Percentiles rank a stretch among this genome's conserved stretches.
Evolutionary conservation across 768 basidiomycete species (phyloP).

Genomic region (Suillus sp.): DNA sequence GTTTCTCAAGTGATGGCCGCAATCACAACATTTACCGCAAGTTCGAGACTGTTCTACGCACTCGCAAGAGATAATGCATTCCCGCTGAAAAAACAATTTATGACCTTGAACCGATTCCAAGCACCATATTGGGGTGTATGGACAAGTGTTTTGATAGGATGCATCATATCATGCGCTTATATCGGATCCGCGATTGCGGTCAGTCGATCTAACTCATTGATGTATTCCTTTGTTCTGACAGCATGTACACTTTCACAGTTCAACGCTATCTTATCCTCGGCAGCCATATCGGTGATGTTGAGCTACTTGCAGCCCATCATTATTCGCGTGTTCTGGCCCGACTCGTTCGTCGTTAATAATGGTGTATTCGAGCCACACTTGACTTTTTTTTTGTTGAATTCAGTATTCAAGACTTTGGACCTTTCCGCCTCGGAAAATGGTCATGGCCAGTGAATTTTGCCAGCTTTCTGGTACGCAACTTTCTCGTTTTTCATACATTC

Average conservation of each 20-base stretch:
- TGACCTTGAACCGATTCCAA: constrained; percentile 53
- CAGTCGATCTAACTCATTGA: constrained; percentile 21
- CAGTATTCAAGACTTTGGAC: constrained; percentile 50
- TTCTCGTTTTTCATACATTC: not conserved
- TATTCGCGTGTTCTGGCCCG: constrained; percentile 59
- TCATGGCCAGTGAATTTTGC: constrained; percentile 55
- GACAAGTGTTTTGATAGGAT: constrained; percentile 54
- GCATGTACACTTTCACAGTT: constrained; percentile 35
- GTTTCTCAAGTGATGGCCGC: constrained; percentile 57
- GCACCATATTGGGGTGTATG: constrained; percentile 59
- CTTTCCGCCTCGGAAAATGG: constrained; percentile 54
- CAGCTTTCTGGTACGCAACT: constrained; percentile 44
- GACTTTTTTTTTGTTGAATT: constrained; percentile 46
- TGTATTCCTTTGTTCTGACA: not conserved
- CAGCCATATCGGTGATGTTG: constrained; percentile 59
- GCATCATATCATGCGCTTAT: constrained; percentile 58
- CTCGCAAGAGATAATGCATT: constrained; percentile 56
- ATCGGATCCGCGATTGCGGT: constrained; percentile 59
- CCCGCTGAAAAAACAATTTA: constrained; percentile 48
- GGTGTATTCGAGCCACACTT: constrained; percentile 39
- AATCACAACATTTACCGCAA: constrained; percentile 59
- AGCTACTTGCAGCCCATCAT: constrained; percentile 59
- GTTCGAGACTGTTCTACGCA: constrained; percentile 58
- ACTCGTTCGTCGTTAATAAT: constrained; percentile 39
- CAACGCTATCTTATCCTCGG: constrained; percentile 57